These are phyloP conservation scores for Apiospora malaysiana DNA, from an alignment of 2,329 filamentous ascomycete species.

Conservation along the genomic window DNA sequence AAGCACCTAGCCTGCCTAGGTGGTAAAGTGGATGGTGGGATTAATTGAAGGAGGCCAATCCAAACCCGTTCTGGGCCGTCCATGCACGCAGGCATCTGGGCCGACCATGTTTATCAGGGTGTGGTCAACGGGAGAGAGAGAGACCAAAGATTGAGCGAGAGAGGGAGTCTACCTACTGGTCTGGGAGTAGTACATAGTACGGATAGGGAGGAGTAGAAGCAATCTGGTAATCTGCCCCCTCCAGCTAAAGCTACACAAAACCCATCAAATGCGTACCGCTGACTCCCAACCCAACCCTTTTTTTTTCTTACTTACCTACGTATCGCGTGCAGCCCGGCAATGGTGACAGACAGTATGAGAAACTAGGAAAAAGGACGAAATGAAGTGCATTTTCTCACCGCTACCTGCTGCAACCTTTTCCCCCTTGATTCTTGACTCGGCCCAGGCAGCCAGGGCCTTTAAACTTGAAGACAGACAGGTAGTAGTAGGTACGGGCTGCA, in stretches of 20 bases:
- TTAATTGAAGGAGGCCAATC: slow-evolving; percentile 19
- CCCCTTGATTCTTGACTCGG: slow-evolving; percentile 18
- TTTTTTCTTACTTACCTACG: not conserved
- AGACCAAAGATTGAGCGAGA: not conserved
- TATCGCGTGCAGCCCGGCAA: slow-evolving; percentile 9
- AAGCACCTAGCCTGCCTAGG: not conserved
- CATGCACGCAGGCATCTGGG: slow-evolving; percentile 15
- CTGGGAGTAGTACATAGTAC: not conserved
- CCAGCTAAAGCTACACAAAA: slow-evolving; percentile 18
- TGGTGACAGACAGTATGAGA: slow-evolving; percentile 4
- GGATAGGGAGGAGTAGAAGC: slow-evolving; percentile 13
- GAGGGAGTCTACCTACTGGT: not conserved
- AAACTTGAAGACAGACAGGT: slow-evolving; percentile 13
- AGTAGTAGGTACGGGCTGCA: slow-evolving; percentile 13
- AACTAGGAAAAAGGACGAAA: slow-evolving; percentile 11
- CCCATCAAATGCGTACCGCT: slow-evolving; percentile 11
- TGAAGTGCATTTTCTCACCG: slow-evolving; percentile 17
- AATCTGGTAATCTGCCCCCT: slow-evolving; percentile 14
- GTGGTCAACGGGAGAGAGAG: not conserved
- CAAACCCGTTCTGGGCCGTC: slow-evolving; percentile 14
- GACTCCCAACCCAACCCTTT: slow-evolving; percentile 10
- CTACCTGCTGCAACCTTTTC: not conserved
- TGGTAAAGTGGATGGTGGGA: slow-evolving; percentile 11
- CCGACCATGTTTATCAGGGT: slow-evolving; percentile 1
- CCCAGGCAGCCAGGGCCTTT: slow-evolving; percentile 1